Percentiles rank a stretch among this genome's conserved stretches.
Evolutionary conservation across 2,329 filamentous ascomycete species (phyloP).

Genomic region (Teratosphaeria zuluensis): DNA sequence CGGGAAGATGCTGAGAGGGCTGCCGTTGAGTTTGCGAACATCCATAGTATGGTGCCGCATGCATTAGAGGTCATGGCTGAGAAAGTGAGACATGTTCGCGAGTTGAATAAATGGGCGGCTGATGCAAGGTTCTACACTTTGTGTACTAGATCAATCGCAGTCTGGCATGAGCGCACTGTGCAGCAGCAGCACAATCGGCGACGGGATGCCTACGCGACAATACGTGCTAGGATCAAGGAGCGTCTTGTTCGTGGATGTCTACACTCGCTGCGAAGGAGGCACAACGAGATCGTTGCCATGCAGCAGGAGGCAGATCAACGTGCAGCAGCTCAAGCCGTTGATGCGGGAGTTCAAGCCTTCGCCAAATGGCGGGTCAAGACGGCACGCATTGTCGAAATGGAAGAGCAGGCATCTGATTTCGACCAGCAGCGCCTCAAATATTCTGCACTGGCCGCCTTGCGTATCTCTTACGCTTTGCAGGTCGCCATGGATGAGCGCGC

Average conservation of each 20-base stretch:
- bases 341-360: constrained; percentile 23
- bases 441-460: constrained; percentile 26
- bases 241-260: constrained; percentile 40
- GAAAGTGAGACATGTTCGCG: constrained; percentile 32
- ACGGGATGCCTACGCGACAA: constrained; percentile 45
- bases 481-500: constrained; percentile 33
- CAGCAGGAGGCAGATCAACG: constrained; percentile 31
- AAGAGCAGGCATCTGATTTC: constrained; percentile 24
- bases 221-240: constrained; percentile 45
- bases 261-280: constrained; percentile 28
- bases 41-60: constrained; percentile 27
- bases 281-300: constrained; percentile 25
- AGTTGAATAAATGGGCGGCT: constrained; percentile 44
- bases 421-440: constrained; percentile 22
- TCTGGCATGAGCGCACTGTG: constrained; percentile 42
- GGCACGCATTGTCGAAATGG: constrained; percentile 10
- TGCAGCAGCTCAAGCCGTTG: constrained; percentile 26
- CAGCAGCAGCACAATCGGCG: constrained; percentile 43
- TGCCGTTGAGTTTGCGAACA: constrained; percentile 34
- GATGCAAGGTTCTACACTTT: constrained; percentile 49
- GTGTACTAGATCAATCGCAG: constrained; percentile 39
- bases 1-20: constrained; percentile 27
- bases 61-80: constrained; percentile 28
- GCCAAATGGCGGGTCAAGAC: constrained; percentile 27
- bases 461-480: constrained; percentile 16